These are phyloP conservation scores for Microdochium paspali DNA, from an alignment of 2,329 filamentous ascomycete species.

Conservation along the genomic window DNA sequence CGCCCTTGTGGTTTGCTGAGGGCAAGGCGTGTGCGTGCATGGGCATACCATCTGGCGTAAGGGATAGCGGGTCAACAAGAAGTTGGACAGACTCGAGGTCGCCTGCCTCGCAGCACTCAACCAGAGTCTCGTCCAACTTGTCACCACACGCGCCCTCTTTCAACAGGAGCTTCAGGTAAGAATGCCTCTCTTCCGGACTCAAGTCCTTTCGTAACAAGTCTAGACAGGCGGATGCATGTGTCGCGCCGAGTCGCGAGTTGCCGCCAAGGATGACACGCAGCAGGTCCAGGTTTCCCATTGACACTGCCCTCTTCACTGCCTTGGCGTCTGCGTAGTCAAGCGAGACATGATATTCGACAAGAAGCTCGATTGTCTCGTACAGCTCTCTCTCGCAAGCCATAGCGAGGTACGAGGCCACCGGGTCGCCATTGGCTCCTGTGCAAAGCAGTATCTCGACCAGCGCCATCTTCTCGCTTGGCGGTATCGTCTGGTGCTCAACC, in stretches of 20 bases:
- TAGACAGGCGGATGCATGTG: constrained; percentile 40
- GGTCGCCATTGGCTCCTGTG: constrained; percentile 44
- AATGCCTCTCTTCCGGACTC: constrained; percentile 31
- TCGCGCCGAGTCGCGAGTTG: constrained; percentile 29
- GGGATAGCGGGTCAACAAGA: constrained; percentile 16
- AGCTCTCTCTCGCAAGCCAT: constrained; percentile 39
- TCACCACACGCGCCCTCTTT: constrained; percentile 39
- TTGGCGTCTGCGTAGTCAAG: constrained; percentile 42
- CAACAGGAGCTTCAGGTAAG: constrained; percentile 35
- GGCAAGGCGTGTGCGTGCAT: constrained; percentile 31
- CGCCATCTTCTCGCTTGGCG: constrained; percentile 37
- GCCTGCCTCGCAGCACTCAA: constrained; percentile 36
- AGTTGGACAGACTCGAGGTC: constrained; percentile 38
- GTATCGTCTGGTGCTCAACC: constrained; percentile 33
- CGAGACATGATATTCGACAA: constrained; percentile 43
- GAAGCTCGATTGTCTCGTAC: constrained; percentile 43
- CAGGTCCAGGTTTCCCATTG: constrained; percentile 33
- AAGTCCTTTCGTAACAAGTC: constrained; percentile 36
- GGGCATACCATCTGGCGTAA: constrained; percentile 29
- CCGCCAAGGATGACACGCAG: constrained; percentile 36
- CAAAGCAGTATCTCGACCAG: constrained; percentile 48
- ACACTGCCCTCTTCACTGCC: constrained; percentile 38
- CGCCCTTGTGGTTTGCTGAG: constrained; percentile 41
- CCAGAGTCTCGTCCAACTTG: constrained; percentile 36
- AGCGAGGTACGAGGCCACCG: constrained; percentile 35